phyloP scores from a whole-genome alignment of 371 early-diverging fungal species.

The Mortierella sp. region DNA sequence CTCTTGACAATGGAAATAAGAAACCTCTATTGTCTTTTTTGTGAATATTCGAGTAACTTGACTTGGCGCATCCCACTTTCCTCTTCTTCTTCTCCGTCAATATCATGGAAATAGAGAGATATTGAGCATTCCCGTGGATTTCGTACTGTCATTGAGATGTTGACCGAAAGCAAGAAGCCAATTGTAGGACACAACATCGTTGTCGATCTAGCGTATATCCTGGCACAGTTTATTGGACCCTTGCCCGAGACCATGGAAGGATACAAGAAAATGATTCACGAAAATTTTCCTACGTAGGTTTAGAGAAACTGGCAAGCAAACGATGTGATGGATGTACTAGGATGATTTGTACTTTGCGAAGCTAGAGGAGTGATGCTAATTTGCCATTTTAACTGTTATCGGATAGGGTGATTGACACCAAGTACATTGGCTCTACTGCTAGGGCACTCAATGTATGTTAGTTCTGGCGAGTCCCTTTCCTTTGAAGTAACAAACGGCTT shows the following conservation, averaged over 20 bases:
- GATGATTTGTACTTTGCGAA: neutral
- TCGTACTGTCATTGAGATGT: slow-evolving; percentile 79
- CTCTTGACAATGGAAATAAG: too few species aligned
- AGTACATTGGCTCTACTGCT: slow-evolving; percentile 72
- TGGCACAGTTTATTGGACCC: slow-evolving; percentile 73
- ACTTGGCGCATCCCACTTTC: too few species aligned
- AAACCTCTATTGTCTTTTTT: too few species aligned
- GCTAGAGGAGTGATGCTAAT: slow-evolving; percentile 62
- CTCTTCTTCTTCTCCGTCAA: too few species aligned
- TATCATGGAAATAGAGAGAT: slow-evolving; percentile 56
- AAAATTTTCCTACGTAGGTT: slow-evolving; percentile 53
- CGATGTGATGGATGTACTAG: neutral
- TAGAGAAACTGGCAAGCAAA: neutral
- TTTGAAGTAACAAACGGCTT: neutral
- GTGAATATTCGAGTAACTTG: too few species aligned
- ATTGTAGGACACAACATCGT: slow-evolving; percentile 89
- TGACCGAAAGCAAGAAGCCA: slow-evolving; percentile 73
- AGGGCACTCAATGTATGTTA: slow-evolving; percentile 58
- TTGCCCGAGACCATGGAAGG: slow-evolving; percentile 73
- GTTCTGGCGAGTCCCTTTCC: neutral
- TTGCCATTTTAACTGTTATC: too few species aligned
- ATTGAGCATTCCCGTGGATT: slow-evolving; percentile 77
- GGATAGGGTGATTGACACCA: slow-evolving; percentile 78
- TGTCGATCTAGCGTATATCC: slow-evolving; percentile 80
- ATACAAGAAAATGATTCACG: slow-evolving; percentile 66